Evolutionary conservation across 2,329 filamentous ascomycete species (phyloP), one percentile per base, ranked within the genome.

Genomic region (Pochonia chlamydosporia): DNA sequence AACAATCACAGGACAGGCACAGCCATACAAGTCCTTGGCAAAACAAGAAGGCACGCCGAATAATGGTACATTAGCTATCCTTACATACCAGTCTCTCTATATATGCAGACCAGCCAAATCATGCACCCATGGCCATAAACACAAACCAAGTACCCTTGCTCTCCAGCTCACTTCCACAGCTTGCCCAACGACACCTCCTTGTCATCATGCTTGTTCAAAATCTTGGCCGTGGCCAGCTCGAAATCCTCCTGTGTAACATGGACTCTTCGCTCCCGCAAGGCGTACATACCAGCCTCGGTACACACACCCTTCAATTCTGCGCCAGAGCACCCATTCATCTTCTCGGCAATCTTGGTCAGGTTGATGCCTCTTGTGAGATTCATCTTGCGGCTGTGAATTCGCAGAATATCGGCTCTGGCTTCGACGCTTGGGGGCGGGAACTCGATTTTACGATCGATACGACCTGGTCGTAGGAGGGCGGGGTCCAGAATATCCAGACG

Each of bases 171-270:
- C 61, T 73, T 73, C 71, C 73, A 95, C 62, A 95, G 75, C 73
- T 95, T 95, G 64, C 85, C 87, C 61, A 95, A 75, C 63, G 85
- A 90, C 59, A 90, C 87, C 67, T 96, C 91, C 80, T 97, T 97
- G 70, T 99, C 93, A 63, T 97, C 93, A 67, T 97, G 93, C 79
- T 96, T 97, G 82, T 99, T 97, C 66, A 99, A 80, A 51, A 99
- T 92, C 87, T 99, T 99, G 65, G 93, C 93, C 6, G 93, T 99
- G 28, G 93, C 93, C 53, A 99, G 79, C 68, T 99, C 93, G 67
- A 99, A 99, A 71, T 99, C 93, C 71, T 99, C 93, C 68, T 99
- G 93, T 31, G 93, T 99, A 56, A 99, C 93, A 67, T 99, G 93
- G 49, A 99, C 92, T 71, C 93, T 84, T 64, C 93, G 79, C 74